Base-by-base conservation (phyloP, 2,329 filamentous ascomycete genomes). In the Myotisia sp. region DNA sequence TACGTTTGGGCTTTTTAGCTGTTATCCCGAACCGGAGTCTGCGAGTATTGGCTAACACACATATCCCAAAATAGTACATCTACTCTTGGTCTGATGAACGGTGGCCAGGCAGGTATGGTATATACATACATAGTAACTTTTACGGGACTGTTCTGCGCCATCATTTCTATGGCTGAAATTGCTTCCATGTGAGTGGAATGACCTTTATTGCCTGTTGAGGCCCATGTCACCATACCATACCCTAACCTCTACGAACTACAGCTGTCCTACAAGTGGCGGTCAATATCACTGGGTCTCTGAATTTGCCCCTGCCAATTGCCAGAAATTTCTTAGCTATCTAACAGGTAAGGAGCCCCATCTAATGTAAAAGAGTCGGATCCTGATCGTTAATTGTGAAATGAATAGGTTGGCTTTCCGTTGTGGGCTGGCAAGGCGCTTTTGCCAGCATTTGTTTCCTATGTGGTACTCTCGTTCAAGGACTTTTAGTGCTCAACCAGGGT, bases 261-360 rank as follows among this genome's bases (percentile, higher is more conserved):
- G 5, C 56, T 58, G 6, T 7, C 57, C 58, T 6, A 51, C 59
- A n/a, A 58, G 58, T 1, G 59, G 57, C 5, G 60, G 56, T 5
- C 59, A 62, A 38, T 62, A 63, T 40, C 56, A 61, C 37, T 63
- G 58, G 58, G 60, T 57, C 2, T 50, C 48, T 17, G 45, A 48
- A 6, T 47, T 58, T 26, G 53, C 54, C 9, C 51, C 51, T 3
- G 48, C 43, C 5, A 47, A 43, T 10, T 54, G 43, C 26, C 59
- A 63, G 35, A 62, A 58, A 22, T 55, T 59, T 26, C 48, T 67
- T 1, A 65, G 63, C 35, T 68, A 65, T 43, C 54, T 58, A 20
- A 58, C 61, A 8, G 58, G 59, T 54, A 50, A 30, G 35, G 24
- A 23, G 2, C 5, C 20, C 10, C 4, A 8, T 30, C 3, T 21